Conservation (phyloP, 805 yeast species). For the Ogataea thermomethanolica region DNA sequence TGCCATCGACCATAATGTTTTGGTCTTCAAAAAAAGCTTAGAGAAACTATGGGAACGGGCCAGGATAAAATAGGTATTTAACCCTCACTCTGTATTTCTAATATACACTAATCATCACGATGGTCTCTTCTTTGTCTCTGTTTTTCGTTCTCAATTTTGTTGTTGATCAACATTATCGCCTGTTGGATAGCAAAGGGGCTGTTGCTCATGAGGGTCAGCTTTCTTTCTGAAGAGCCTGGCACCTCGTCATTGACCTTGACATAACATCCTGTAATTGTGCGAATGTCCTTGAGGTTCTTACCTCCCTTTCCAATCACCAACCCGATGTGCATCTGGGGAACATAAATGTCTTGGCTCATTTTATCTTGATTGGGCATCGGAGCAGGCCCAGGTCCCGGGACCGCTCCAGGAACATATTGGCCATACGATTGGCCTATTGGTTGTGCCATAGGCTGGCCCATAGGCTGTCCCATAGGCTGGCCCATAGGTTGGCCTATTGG, state of each 20-base stretch:
- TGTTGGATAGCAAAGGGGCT: constrained; percentile 59
- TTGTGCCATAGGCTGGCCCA: constrained; percentile 2
- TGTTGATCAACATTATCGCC: constrained; percentile 69
- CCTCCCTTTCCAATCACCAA: constrained; percentile 87
- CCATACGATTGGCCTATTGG: constrained; percentile 1
- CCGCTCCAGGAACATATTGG: constrained; percentile 2
- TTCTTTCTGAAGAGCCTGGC: constrained; percentile 57
- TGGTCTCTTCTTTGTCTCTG: constrained; percentile 29
- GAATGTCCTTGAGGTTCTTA: constrained; percentile 70
- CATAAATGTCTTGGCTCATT: constrained; percentile 64
- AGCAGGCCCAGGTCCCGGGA: constrained; percentile 1
- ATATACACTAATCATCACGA: constrained; percentile 12
- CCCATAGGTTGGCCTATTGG: constrained; percentile 7
- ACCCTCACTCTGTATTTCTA: constrained; percentile 6
- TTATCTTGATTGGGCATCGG: constrained; percentile 38
- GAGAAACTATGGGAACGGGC: constrained; percentile 66
- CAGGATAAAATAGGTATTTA: constrained; percentile 17
- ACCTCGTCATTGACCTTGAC: constrained; percentile 63
- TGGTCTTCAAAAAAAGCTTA: constrained; percentile 70
- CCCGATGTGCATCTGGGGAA: constrained; percentile 78
- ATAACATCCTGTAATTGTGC: constrained; percentile 71
- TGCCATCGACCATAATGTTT: constrained; percentile 85
- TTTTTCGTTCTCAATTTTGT: constrained; percentile 65
- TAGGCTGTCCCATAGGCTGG: constrained; percentile 1
- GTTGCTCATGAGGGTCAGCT: constrained; percentile 65